phyloP scores from a whole-genome alignment of 163 green algal genomes.

The Volvox carteri region DNA sequence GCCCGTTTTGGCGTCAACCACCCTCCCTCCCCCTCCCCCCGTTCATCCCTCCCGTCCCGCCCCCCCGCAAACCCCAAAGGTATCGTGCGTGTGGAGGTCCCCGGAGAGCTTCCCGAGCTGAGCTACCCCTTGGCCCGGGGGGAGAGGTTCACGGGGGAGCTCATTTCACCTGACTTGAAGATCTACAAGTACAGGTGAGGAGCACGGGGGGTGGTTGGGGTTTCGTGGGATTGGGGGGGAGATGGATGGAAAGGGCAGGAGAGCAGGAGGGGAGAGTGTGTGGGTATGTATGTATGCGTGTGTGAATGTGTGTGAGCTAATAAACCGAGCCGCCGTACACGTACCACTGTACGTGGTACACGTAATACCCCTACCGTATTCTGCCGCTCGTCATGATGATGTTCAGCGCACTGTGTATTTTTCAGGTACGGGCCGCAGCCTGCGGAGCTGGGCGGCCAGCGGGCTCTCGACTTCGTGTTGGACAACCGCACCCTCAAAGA shows the following conservation, averaged over 20 bases:
- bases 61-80: slow-evolving; percentile 48
- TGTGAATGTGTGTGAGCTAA: too few relatives aligned
- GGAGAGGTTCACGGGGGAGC: slow-evolving; percentile 67
- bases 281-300: not conserved
- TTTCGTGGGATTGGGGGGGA: not conserved
- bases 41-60: not conserved
- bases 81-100: slow-evolving; percentile 83
- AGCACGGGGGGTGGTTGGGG: not conserved
- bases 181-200: slow-evolving; percentile 69
- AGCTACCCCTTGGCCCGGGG: slow-evolving; percentile 72
- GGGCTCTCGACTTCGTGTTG: slow-evolving; percentile 91
- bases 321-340: too few relatives aligned
- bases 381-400: too few relatives aligned
- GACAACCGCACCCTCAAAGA: slow-evolving; percentile 78
- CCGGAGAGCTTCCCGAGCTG: slow-evolving; percentile 79
- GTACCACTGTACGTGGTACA: too few relatives aligned
- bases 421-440: slow-evolving; percentile 80
- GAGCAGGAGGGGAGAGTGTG: not conserved
- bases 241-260: not conserved
- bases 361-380: too few relatives aligned
- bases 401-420: too few relatives aligned
- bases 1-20: too few relatives aligned
- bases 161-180: slow-evolving; percentile 62
- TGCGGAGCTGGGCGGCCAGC: slow-evolving; percentile 80
- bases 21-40: not conserved